phyloP scores from a whole-genome alignment of 1,284 basidiomycete genomes.

The Xanthoconium separans region DNA sequence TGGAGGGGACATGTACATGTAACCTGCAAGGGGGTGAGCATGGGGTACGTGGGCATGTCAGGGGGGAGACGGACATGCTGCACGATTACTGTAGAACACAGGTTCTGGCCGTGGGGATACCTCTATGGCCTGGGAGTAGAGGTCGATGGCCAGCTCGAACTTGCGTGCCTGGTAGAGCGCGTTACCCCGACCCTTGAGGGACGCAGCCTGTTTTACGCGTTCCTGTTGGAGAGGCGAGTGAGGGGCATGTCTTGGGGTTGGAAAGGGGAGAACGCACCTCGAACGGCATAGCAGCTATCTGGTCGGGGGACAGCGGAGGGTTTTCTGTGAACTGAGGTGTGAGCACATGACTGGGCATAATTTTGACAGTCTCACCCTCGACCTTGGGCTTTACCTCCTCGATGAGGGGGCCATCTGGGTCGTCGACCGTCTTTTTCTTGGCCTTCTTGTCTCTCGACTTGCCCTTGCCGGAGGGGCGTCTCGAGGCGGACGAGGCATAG shows the following conservation, averaged over 20 bases:
- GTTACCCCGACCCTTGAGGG: slow-evolving; percentile 90
- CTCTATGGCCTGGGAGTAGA: slow-evolving; percentile 92
- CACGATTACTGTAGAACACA: slow-evolving; percentile 96
- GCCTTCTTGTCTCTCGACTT: slow-evolving; percentile 47
- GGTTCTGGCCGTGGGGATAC: slow-evolving; percentile 85
- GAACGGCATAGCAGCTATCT: slow-evolving; percentile 55
- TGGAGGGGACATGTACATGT: slow-evolving; percentile 87
- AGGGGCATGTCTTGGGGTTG: neutral
- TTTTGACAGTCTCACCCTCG: slow-evolving; percentile 28
- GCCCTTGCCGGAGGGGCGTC: slow-evolving; percentile 41
- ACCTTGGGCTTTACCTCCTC: slow-evolving; percentile 60
- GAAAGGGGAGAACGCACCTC: slow-evolving; percentile 41
- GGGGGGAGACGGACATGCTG: slow-evolving; percentile 71
- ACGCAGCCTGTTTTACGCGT: slow-evolving; percentile 71
- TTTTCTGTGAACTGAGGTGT: slow-evolving; percentile 28
- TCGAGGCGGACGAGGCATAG: slow-evolving; percentile 56
- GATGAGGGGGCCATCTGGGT: slow-evolving; percentile 67
- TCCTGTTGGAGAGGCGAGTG: slow-evolving; percentile 48
- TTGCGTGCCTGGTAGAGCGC: slow-evolving; percentile 81
- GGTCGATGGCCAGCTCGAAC: slow-evolving; percentile 75
- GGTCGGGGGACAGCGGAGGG: slow-evolving; percentile 47
- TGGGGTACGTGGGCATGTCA: neutral
- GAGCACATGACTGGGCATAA: neutral
- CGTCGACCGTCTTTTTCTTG: slow-evolving; percentile 60
- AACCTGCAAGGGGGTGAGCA: slow-evolving; percentile 54